Percentiles rank a stretch among this genome's conserved stretches.
phyloP scores from a whole-genome alignment of 1,139 yeast species.

The Geotrichum bryndzae region DNA sequence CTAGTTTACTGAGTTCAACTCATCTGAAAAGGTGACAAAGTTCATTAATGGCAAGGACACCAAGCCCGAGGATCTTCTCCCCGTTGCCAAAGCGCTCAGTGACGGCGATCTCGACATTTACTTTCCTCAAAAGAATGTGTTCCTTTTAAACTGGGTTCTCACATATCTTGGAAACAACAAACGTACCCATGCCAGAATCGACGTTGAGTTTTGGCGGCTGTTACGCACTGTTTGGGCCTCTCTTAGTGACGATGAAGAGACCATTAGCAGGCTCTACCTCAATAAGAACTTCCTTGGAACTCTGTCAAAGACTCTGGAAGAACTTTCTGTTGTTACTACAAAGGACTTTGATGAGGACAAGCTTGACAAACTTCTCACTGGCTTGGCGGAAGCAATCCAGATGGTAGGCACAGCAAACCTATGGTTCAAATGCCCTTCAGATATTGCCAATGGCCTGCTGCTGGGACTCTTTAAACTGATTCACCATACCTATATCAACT shows the following conservation, averaged over 20 bases:
- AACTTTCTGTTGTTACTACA: neutral
- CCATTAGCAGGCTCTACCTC: conserved; percentile 16
- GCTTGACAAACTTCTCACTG: neutral
- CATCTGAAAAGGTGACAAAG: conserved; percentile 56
- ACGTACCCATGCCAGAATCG: conserved; percentile 18
- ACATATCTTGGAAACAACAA: conserved; percentile 47
- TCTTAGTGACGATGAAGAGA: conserved; percentile 16
- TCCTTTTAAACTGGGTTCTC: conserved; percentile 58
- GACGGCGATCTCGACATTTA: conserved; percentile 40
- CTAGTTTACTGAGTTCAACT: conserved; percentile 12
- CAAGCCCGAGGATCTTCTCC: conserved; percentile 40
- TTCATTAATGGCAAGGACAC: conserved; percentile 54
- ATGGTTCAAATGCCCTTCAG: conserved; percentile 16
- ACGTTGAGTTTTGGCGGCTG: conserved; percentile 20
- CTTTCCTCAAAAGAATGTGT: conserved; percentile 56
- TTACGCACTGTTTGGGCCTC: conserved; percentile 11
- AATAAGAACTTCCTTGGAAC: conserved; percentile 14
- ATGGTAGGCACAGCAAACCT: conserved; percentile 14
- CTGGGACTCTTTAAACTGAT: conserved; percentile 4
- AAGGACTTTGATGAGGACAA: neutral
- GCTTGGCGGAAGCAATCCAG: conserved; percentile 8
- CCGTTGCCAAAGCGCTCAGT: conserved; percentile 41
- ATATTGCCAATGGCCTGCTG: conserved; percentile 8
- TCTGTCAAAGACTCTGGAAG: conserved; percentile 11
- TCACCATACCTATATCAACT: neutral